These are phyloP conservation scores for Durusdinium trenchii DNA, from an alignment of 73 alveolate species.

Conservation along the genomic window DNA sequence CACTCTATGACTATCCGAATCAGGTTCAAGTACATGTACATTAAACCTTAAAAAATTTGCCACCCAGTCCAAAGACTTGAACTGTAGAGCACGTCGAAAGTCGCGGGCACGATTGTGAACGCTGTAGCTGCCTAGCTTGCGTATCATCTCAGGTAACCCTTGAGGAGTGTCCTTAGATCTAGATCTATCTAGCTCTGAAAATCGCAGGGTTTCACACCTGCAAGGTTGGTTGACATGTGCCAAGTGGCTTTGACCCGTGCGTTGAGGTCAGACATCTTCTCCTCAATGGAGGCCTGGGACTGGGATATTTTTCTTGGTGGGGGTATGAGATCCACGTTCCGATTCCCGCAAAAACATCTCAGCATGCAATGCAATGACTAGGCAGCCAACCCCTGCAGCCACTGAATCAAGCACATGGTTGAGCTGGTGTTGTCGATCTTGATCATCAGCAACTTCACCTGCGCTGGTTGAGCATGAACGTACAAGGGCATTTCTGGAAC, in stretches of 20 bases:
- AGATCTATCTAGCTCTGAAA: too few species aligned
- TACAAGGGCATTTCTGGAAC: too few species aligned
- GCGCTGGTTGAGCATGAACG: too few species aligned
- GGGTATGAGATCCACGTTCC: too few species aligned
- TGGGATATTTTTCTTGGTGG: too few species aligned
- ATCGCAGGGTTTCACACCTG: background rate
- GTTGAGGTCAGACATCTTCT: background rate
- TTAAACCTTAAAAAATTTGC: too few species aligned
- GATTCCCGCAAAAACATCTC: too few species aligned
- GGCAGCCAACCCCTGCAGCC: background rate
- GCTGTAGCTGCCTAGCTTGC: slow-evolving; percentile 2
- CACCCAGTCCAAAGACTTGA: too few species aligned
- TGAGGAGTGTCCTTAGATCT: background rate
- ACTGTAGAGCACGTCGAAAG: background rate
- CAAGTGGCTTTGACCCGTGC: background rate
- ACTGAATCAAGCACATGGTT: background rate
- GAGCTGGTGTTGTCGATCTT: background rate
- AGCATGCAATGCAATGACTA: too few species aligned
- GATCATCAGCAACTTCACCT: too few species aligned
- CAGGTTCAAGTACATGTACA: too few species aligned
- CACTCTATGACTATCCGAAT: too few species aligned
- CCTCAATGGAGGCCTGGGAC: background rate
- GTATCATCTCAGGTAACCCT: background rate
- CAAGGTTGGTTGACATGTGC: background rate
- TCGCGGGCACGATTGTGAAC: background rate